Evolutionary conservation across 768 basidiomycete genomes (phyloP), one percentile per base, ranked within the genome.

Genomic region (Lactarius sanguifluus): DNA sequence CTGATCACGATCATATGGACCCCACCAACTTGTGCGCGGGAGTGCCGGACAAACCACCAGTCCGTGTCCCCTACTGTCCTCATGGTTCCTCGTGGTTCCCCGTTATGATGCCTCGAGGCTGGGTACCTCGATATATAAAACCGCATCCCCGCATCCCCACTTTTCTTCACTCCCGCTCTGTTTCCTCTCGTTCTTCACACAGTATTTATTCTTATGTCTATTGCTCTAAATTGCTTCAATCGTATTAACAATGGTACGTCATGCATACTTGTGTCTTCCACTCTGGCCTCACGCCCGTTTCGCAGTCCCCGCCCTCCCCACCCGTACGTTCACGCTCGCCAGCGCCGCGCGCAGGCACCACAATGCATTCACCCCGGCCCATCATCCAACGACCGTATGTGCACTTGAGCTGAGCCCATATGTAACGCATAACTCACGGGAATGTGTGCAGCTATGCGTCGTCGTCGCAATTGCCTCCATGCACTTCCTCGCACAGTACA

Each of bases 181-280:
- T 34, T n/a, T 20, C 1, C 16, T 13, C 25, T n/a, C 18, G 8
- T 15, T 58, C 18, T 40, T 55, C 28, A 5, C 32, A 59, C 59
- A 55, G 63, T 63, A 55, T 55, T 62, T 67, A 63, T 67, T 58
- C 54, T 9, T 59, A 67, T 67, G 66, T 38, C 10, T 43, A 15
- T 63, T 63, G 18, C 36, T 56, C 57, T 8, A 1, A n/a, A 58
- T 16, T 25, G 9, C 23, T 28, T 15, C 57, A 28, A 34, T 25
- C 9, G 36, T 34, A 20, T 9, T 47, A 55, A 56, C 20, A n/a
- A 67, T 67, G 66, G 66, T 67, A 59, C 32, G 62, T 55, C 28
- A 16, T 15, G 25, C n/a, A 12, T 20, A 52, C 28, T 55, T 3
- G 13, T 34, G 34, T 36, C n/a, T 9, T 34, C 1, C 12, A 9